These are phyloP conservation scores for Pythium phragmiticola DNA, from an alignment of 352 stramenopile genomes.

Conservation along the genomic window DNA sequence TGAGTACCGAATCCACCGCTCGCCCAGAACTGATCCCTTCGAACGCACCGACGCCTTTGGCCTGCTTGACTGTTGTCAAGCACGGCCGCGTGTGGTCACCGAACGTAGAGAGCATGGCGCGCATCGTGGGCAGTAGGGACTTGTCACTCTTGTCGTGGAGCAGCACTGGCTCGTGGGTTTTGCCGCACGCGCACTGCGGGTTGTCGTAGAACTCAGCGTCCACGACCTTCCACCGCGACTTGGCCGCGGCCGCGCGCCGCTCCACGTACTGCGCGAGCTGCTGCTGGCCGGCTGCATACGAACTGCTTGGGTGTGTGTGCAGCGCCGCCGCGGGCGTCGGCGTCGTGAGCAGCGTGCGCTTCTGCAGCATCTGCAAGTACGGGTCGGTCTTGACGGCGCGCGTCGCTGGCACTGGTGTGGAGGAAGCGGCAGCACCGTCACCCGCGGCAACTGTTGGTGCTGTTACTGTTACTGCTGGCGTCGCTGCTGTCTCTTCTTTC, in stretches of 20 bases:
- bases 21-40: not conserved
- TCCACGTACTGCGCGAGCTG: slow-evolving; percentile 49
- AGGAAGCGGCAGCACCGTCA: not conserved
- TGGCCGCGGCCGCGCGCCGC: slow-evolving; percentile 25
- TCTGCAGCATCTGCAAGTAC: slow-evolving; percentile 83
- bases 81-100: slow-evolving; percentile 63
- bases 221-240: slow-evolving; percentile 65
- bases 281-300: slow-evolving; percentile 49
- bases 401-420: not conserved
- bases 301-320: slow-evolving; percentile 49
- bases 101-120: slow-evolving; percentile 85
- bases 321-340: not conserved
- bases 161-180: slow-evolving; percentile 37
- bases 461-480: slow-evolving; percentile 1
- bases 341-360: slow-evolving; percentile 45
- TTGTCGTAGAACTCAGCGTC: slow-evolving; percentile 73
- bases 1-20: not conserved
- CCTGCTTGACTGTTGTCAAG: slow-evolving; percentile 52
- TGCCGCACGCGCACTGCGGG: slow-evolving; percentile 49
- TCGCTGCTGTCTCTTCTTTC: slow-evolving; percentile 29
- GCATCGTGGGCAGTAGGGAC: slow-evolving; percentile 57
- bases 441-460: slow-evolving; percentile 11
- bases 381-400: slow-evolving; percentile 49
- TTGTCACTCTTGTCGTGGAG: slow-evolving; percentile 37
- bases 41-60: slow-evolving; percentile 46